Evolutionary conservation across 1,284 basidiomycete species (phyloP), one percentile per base, ranked within the genome.

Genomic region (Moesziomyces aphidis): DNA sequence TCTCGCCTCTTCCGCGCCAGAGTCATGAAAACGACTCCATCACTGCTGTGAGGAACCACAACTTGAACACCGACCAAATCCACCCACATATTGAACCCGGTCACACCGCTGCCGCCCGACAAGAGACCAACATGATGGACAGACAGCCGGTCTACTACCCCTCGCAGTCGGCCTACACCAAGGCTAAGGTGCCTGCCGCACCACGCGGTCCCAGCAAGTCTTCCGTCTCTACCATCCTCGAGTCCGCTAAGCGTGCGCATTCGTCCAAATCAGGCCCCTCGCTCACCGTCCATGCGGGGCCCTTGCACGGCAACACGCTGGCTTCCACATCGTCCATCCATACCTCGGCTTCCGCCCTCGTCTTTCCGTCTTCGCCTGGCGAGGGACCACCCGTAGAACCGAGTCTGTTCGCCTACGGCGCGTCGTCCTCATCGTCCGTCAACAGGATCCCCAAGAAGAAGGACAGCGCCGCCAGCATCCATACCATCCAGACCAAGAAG

Each of bases 211-310:
- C 66, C 2, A 24, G 31, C 47, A 66, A 64, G 21, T n/a, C 63
- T 1, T 71, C 68, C 4, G 67, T 67, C 31, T 68, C 64, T 8
- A 75, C 63, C 46, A 75, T 75, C 50, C 60, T 75, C 45, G 61
- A 62, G 45, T 75, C 73, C 21, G 57, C 73, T 36, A 61, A 66
- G 26, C 55, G 61, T 9, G 52, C 55, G n/a, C 51, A 65, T 13
- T 26, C 54, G 3, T 34, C 56, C 42, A 62, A 55, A 10, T 34
- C 58, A 0, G 23, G 34, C 1, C 26, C 45, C 11, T 55, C 71
- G 5, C 39, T 39, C 21, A 19, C 7, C 11, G 8, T 34, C n/a
- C 19, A 7, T 22, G 19, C 36, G 1, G 62, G 60, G 1, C 70
- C 67, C 34, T 26, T 70, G 54, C 57, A 47, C 8, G 67, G 67